Conservation (phyloP, 164 flowering plant genomes). For the Houttuynia cordata region DNA sequence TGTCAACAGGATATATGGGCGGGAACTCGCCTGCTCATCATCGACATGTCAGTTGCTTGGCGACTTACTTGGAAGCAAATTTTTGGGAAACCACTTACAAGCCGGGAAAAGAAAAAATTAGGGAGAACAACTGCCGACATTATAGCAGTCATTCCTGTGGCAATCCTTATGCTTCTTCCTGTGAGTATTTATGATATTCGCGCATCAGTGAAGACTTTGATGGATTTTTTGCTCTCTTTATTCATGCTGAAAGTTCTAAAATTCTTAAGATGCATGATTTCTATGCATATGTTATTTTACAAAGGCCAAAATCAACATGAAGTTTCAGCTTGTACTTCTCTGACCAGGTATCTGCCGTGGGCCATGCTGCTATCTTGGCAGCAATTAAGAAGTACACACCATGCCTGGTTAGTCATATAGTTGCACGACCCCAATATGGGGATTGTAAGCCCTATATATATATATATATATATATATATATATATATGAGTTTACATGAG, state of each 20-base stretch:
- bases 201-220: too few species aligned
- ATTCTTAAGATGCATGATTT: background rate
- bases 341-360: slow-evolving; percentile 43
- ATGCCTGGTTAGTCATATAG: slow-evolving; percentile 29
- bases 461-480: too few species aligned
- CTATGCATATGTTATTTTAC: background rate
- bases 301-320: background rate
- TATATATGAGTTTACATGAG: too few species aligned
- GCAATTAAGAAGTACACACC: slow-evolving; percentile 55
- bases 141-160: slow-evolving; percentile 37
- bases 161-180: slow-evolving; percentile 66
- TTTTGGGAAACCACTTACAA: slow-evolving; percentile 28
- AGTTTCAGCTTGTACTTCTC: background rate
- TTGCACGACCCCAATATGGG: too few species aligned
- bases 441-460: too few species aligned
- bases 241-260: background rate
- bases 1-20: slow-evolving; percentile 35
- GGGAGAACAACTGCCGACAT: slow-evolving; percentile 34
- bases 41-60: slow-evolving; percentile 29
- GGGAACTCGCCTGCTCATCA: slow-evolving; percentile 51
- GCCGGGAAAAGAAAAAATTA: slow-evolving; percentile 38
- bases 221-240: too few species aligned
- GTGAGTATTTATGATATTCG: slow-evolving; percentile 21
- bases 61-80: slow-evolving; percentile 27
- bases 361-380: slow-evolving; percentile 63